Evolutionary conservation across 306 rosid species (phyloP).

Genomic region (Abrus precatorius): DNA sequence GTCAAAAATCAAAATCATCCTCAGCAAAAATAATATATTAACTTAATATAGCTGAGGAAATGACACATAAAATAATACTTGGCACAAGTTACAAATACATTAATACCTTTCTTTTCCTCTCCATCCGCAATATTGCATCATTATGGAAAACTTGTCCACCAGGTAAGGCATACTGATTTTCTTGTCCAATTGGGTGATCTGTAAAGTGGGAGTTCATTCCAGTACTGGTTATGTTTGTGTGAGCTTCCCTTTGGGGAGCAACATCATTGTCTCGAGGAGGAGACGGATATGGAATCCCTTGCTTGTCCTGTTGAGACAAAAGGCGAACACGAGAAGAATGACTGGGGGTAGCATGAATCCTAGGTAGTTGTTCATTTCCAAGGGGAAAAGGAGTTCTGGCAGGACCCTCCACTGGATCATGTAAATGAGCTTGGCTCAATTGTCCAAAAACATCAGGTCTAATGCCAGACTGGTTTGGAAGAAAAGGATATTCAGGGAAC

Average conservation of each 20-base stretch:
- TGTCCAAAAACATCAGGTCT: conserved; percentile 78
- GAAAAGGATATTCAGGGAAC: conserved; percentile 78
- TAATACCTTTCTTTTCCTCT: conserved; percentile 86
- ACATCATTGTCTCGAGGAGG: conserved; percentile 67
- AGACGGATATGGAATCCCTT: conserved; percentile 63
- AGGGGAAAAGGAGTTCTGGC: conserved; percentile 69
- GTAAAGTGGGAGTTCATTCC: conserved; percentile 64
- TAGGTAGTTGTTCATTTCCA: conserved; percentile 78
- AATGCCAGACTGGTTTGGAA: conserved; percentile 67
- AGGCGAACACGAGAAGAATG: conserved; percentile 76
- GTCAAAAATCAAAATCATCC: conserved; percentile 39
- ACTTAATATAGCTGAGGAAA: conserved; percentile 18
- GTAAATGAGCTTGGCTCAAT: conserved; percentile 71
- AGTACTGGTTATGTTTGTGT: conserved; percentile 54
- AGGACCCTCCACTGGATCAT: conserved; percentile 74
- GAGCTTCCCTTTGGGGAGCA: conserved; percentile 65
- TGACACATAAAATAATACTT: conserved; percentile 37
- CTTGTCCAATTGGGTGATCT: conserved; percentile 70
- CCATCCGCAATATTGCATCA: conserved; percentile 66
- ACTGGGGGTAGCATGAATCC: conserved; percentile 69
- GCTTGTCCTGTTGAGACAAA: conserved; percentile 74
- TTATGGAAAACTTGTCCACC: conserved; percentile 65
- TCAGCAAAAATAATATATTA: conserved; percentile 25
- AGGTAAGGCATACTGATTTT: conserved; percentile 62
- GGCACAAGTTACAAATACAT: conserved; percentile 11